Conservation (phyloP, 2,329 filamentous ascomycete species). For the Phialocephala subalpina region DNA sequence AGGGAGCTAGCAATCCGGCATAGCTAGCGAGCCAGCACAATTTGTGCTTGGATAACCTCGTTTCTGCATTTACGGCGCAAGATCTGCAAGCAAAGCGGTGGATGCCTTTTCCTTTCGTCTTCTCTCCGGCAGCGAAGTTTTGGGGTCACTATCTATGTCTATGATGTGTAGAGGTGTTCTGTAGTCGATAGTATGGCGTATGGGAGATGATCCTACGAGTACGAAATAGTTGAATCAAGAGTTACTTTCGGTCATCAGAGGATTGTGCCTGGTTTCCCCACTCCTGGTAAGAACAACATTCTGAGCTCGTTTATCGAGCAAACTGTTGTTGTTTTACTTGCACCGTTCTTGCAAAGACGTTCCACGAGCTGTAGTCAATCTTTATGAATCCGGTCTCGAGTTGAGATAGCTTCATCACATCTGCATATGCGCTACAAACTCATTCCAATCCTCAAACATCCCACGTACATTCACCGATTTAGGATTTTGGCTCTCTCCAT, state of each 20-base stretch:
- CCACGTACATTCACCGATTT: not conserved
- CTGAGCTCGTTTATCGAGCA: not conserved
- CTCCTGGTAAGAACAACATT: not conserved
- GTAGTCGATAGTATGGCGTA: constrained; percentile 11
- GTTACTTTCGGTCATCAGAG: not conserved
- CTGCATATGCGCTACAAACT: no score
- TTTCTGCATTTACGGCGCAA: constrained; percentile 12
- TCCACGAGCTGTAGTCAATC: not conserved
- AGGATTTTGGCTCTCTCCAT: not conserved
- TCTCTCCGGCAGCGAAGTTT: constrained; percentile 13
- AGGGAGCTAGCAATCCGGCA: constrained; percentile 1
- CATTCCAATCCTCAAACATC: not conserved
- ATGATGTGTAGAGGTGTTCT: constrained; percentile 6
- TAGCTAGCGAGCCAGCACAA: constrained; percentile 5
- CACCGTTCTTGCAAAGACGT: not conserved
- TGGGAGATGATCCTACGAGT: constrained; percentile 5
- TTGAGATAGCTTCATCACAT: not conserved
- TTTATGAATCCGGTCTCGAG: not conserved
- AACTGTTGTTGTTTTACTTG: not conserved
- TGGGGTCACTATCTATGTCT: constrained; percentile 5
- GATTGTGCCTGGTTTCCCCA: not conserved
- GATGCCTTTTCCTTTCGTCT: constrained; percentile 2
- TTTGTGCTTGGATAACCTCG: constrained; percentile 1
- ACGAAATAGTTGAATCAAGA: constrained; percentile 3
- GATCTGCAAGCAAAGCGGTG: not conserved